These are phyloP conservation scores for Euphrasia confusa DNA, from an alignment of 257 asterid genomes.

Conservation along the genomic window DNA sequence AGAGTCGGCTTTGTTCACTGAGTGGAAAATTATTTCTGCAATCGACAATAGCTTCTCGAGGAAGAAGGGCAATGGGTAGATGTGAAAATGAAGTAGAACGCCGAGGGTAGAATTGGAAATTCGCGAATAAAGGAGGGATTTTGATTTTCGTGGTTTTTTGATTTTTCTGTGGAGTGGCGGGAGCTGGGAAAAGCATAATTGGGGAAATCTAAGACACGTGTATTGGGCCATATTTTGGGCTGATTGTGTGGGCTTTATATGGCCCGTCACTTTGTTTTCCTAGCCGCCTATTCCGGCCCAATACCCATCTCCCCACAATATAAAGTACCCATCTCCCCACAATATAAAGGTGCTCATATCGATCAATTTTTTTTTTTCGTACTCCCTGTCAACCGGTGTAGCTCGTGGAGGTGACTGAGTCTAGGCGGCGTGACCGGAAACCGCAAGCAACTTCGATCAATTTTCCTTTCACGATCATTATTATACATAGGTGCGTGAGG, in stretches of 20 bases:
- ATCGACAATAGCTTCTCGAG: slow-evolving; percentile 36
- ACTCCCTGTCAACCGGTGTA: not conserved
- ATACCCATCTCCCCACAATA: no score
- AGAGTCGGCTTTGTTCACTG: not conserved
- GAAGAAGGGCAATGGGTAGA: slow-evolving; percentile 27
- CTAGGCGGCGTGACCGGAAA: not conserved
- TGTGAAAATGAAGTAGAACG: slow-evolving; percentile 10
- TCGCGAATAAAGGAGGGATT: slow-evolving; percentile 19
- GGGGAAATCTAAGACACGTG: slow-evolving; percentile 22
- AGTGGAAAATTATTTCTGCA: slow-evolving; percentile 8
- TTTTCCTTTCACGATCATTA: not conserved
- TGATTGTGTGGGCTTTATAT: no score
- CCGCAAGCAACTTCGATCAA: not conserved
- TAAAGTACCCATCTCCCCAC: no score
- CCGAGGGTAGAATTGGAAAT: slow-evolving; percentile 36
- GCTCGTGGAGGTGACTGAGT: not conserved
- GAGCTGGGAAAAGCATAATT: slow-evolving; percentile 18
- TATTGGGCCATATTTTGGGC: no score
- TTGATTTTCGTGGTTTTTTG: slow-evolving; percentile 28
- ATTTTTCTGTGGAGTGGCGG: slow-evolving; percentile 52
- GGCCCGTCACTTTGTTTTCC: no score
- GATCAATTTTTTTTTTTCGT: no score
- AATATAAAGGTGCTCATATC: no score
- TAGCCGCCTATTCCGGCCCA: no score
- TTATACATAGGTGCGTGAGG: not conserved